phyloP scores from a whole-genome alignment of 129 eudicot genomes.

The Dittrichia graveolens region DNA sequence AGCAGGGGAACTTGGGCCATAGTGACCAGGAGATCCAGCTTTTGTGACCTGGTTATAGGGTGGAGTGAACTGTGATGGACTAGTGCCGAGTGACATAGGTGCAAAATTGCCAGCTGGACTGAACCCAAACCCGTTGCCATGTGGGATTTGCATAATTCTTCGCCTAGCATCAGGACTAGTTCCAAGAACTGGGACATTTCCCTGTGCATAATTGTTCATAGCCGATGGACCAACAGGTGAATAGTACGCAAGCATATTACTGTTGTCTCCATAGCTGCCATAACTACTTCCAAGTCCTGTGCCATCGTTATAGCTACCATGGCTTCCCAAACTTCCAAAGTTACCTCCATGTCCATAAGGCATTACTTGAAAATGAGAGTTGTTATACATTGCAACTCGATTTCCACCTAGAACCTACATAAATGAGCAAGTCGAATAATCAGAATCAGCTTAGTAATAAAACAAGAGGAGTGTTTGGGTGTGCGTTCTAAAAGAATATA shows the following conservation, averaged over 20 bases:
- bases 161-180: slow-evolving; percentile 85
- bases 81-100: slow-evolving; percentile 95
- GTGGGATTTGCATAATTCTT: slow-evolving; percentile 63
- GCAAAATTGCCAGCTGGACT: slow-evolving; percentile 84
- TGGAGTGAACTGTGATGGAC: slow-evolving; percentile 98
- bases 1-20: slow-evolving; percentile 88
- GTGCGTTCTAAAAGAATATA: slow-evolving; percentile 2
- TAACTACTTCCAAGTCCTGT: slow-evolving; percentile 78
- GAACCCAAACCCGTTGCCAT: slow-evolving; percentile 70
- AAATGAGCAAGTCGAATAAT: not conserved
- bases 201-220: slow-evolving; percentile 66
- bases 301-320: slow-evolving; percentile 85
- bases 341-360: slow-evolving; percentile 76
- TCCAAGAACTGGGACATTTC: slow-evolving; percentile 62
- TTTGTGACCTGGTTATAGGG: slow-evolving; percentile 73
- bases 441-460: not conserved
- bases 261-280: slow-evolving; percentile 91
- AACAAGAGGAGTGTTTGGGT: slow-evolving; percentile 9
- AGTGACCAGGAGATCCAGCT: slow-evolving; percentile 92
- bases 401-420: slow-evolving; percentile 77
- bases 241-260: slow-evolving; percentile 63
- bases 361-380: slow-evolving; percentile 67
- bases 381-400: slow-evolving; percentile 57
- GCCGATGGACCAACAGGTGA: slow-evolving; percentile 95
- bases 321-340: slow-evolving; percentile 97